Evolutionary conservation across 805 yeast species (phyloP).

Genomic region (Torulaspora maleeae): DNA sequence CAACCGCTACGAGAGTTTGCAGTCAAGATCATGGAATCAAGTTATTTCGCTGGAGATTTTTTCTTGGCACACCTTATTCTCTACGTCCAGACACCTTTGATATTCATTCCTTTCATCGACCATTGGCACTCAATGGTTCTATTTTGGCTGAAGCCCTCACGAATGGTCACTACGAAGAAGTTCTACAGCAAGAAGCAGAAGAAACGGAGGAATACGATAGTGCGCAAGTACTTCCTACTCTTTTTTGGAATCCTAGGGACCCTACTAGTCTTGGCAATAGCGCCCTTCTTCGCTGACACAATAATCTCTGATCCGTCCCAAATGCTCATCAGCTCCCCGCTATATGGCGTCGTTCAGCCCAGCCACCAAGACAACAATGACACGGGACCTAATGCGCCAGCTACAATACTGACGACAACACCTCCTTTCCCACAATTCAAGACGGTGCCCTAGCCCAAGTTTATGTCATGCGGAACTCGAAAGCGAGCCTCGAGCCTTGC

Average conservation of each 20-base stretch:
- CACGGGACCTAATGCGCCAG: conserved; percentile 56
- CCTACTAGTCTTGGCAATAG: conserved; percentile 41
- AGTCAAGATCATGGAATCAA: conserved; percentile 61
- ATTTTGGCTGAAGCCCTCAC: conserved; percentile 60
- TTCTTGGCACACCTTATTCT: conserved; percentile 54
- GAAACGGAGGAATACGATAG: conserved; percentile 40
- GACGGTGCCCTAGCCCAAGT: conserved; percentile 30
- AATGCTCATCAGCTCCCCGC: conserved; percentile 21
- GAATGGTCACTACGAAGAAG: conserved; percentile 32
- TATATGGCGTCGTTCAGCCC: conserved; percentile 54
- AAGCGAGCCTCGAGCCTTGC: neutral
- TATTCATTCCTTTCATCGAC: conserved; percentile 60
- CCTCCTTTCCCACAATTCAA: conserved; percentile 34
- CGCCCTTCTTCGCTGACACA: conserved; percentile 43
- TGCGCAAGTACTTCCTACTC: conserved; percentile 44
- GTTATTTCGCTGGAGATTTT: conserved; percentile 64
- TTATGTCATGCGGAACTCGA: neutral
- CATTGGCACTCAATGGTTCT: conserved; percentile 62
- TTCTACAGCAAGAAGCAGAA: conserved; percentile 40
- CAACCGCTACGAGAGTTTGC: conserved; percentile 63
- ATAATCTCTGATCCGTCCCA: conserved; percentile 28
- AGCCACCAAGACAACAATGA: conserved; percentile 57
- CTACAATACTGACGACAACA: conserved; percentile 39
- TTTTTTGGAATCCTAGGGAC: conserved; percentile 41
- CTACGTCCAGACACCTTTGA: conserved; percentile 54